Evolutionary conservation across 176 grass and related monocot species (phyloP).

Genomic region (Triticum urartu): DNA sequence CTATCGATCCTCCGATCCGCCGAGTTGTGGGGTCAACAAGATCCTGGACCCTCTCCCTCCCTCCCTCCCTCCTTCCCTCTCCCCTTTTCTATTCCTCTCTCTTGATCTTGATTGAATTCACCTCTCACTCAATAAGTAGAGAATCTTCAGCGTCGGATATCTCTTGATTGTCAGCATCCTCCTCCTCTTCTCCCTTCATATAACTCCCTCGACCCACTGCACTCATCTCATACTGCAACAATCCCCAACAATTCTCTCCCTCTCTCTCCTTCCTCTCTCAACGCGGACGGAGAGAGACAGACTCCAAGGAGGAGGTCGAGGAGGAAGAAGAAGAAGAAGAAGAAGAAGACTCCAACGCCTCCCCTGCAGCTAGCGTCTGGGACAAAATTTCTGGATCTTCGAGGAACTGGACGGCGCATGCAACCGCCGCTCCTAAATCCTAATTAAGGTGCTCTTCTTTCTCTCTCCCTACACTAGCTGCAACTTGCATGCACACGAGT

Average conservation of each 20-base stretch:
- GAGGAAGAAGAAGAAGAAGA: neutral
- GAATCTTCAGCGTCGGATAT: slow-evolving; percentile 48
- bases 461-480: neutral
- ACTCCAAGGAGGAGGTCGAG: neutral
- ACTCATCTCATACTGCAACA: neutral
- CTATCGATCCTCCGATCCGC: neutral
- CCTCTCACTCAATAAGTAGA: slow-evolving; percentile 27
- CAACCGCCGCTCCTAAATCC: neutral
- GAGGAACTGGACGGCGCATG: neutral
- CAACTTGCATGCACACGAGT: neutral
- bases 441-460: slow-evolving; percentile 26
- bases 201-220: slow-evolving; percentile 32
- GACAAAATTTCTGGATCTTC: neutral
- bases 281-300: neutral
- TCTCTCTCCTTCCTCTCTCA: neutral
- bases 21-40: slow-evolving; percentile 37
- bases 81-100: neutral
- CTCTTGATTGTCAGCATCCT: slow-evolving; percentile 47
- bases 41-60: slow-evolving; percentile 17
- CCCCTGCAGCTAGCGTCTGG: neutral
- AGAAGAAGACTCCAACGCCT: slow-evolving; percentile 10
- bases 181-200: slow-evolving; percentile 11
- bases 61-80: neutral
- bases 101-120: slow-evolving; percentile 12
- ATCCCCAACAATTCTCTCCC: neutral